phyloP scores from a whole-genome alignment of 768 basidiomycete genomes.

The Boletellus ananas region DNA sequence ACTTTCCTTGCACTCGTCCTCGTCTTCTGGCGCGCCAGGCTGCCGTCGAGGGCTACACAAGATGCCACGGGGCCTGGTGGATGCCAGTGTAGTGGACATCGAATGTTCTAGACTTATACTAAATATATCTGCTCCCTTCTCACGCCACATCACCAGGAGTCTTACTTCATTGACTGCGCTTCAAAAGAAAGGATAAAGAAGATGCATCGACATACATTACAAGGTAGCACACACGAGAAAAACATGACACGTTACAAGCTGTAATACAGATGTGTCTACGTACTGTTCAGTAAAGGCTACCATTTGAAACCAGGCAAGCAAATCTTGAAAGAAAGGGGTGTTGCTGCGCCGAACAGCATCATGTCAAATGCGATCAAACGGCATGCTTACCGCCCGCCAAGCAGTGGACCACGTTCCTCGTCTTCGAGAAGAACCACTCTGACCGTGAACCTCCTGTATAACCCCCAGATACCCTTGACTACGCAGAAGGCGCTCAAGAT shows the following conservation, averaged over 20 bases:
- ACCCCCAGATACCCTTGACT: slow-evolving; percentile 65
- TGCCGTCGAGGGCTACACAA: not conserved
- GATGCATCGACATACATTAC: not conserved
- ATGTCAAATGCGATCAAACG: not conserved
- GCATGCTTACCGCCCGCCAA: slow-evolving; percentile 36
- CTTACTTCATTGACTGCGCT: not conserved
- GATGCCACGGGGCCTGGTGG: too few relatives aligned
- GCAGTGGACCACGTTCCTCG: slow-evolving; percentile 84
- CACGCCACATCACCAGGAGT: slow-evolving; percentile 6
- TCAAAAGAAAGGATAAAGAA: not conserved
- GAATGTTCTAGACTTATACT: slow-evolving; percentile 28
- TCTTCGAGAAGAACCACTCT: slow-evolving; percentile 66
- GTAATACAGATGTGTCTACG: slow-evolving; percentile 3
- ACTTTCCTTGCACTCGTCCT: not conserved
- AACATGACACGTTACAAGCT: not conserved
- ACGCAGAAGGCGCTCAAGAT: slow-evolving; percentile 84
- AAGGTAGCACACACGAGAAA: slow-evolving; percentile 5
- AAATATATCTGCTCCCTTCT: slow-evolving; percentile 14
- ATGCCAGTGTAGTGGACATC: slow-evolving; percentile 4
- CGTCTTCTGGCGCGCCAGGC: not conserved
- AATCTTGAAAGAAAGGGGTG: not conserved
- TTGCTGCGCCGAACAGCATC: not conserved
- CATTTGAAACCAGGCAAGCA: not conserved
- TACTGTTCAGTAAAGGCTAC: not conserved
- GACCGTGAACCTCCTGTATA: slow-evolving; percentile 42